Evolutionary conservation across 192 early-diverging fungal genomes (phyloP).

Genomic region (Coemansia sp.): DNA sequence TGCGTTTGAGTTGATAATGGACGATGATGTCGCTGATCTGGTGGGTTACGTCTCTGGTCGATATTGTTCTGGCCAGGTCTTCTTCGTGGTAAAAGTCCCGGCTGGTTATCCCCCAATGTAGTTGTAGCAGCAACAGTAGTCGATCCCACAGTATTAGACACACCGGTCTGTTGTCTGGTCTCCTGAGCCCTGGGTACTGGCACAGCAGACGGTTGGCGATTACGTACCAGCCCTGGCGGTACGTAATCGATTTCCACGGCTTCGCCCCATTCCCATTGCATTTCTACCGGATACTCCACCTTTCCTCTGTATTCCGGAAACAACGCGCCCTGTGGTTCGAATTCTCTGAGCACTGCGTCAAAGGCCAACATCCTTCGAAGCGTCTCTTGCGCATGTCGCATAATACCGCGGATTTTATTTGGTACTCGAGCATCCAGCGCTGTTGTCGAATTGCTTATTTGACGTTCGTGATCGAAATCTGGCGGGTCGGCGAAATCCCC

Average conservation of each 20-base stretch:
- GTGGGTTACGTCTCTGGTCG: neutral
- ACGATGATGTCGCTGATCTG: slow-evolving; percentile 4
- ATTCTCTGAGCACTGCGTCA: slow-evolving; percentile 22
- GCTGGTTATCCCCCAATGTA: neutral
- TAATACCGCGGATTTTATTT: slow-evolving; percentile 30
- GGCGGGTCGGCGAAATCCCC: neutral
- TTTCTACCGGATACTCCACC: slow-evolving; percentile 25
- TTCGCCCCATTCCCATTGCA: slow-evolving; percentile 24
- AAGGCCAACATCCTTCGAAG: slow-evolving; percentile 23
- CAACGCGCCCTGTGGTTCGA: slow-evolving; percentile 20
- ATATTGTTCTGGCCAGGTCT: neutral
- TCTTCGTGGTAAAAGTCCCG: neutral
- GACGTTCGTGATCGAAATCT: neutral
- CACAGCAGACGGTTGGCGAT: neutral
- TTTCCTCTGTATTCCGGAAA: slow-evolving; percentile 9
- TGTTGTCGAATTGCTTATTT: neutral
- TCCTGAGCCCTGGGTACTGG: too few relatives aligned
- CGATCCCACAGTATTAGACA: slow-evolving; percentile 15
- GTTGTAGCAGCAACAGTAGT: slow-evolving; percentile 19
- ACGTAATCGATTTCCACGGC: slow-evolving; percentile 17
- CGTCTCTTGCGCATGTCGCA: slow-evolving; percentile 31
- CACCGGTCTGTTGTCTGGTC: too few relatives aligned
- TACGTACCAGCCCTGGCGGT: slow-evolving; percentile 17
- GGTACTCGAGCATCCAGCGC: slow-evolving; percentile 18
- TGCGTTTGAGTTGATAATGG: neutral